phyloP scores from a whole-genome alignment of 2,329 filamentous ascomycete genomes.

The Fonsecaea pugnacius region DNA sequence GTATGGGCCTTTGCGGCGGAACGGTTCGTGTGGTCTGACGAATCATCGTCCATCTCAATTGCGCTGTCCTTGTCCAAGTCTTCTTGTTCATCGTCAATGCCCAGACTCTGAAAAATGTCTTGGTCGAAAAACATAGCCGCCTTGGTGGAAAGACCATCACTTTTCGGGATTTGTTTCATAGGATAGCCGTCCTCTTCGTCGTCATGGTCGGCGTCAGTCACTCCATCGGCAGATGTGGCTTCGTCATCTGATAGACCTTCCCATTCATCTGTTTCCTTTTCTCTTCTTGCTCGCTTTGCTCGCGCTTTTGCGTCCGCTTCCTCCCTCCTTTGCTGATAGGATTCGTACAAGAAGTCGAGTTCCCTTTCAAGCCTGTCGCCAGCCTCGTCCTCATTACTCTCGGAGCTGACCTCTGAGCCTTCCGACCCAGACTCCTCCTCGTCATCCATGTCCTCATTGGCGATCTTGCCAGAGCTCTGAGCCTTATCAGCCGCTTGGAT shows the following conservation, averaged over 20 bases:
- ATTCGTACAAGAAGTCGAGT: conserved; percentile 83
- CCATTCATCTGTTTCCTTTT: conserved; percentile 86
- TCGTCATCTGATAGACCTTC: conserved; percentile 78
- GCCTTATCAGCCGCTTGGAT: conserved; percentile 80
- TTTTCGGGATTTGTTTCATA: conserved; percentile 34
- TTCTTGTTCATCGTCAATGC: conserved; percentile 57
- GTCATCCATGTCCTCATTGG: conserved; percentile 77
- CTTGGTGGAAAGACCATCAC: conserved; percentile 73
- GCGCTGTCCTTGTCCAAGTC: conserved; percentile 42
- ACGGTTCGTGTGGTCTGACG: conserved; percentile 26
- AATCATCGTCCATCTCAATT: conserved; percentile 44
- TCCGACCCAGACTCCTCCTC: conserved; percentile 55
- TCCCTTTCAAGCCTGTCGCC: conserved; percentile 81
- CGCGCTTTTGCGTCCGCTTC: conserved; percentile 83
- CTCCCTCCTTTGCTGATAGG: conserved; percentile 79
- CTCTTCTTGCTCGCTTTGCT: conserved; percentile 83
- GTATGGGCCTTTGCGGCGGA: conserved; percentile 26
- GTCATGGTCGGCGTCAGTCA: conserved; percentile 44
- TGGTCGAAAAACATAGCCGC: conserved; percentile 91
- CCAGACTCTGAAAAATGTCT: conserved; percentile 88
- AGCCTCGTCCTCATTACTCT: conserved; percentile 73
- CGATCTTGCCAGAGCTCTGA: conserved; percentile 69
- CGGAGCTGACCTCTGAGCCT: conserved; percentile 68
- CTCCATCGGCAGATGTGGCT: conserved; percentile 61
- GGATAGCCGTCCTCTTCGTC: conserved; percentile 39